Evolutionary conservation across 2,329 filamentous ascomycete species (phyloP), one percentile per base, ranked within the genome.

Genomic region (Colletotrichum chrysophilum): DNA sequence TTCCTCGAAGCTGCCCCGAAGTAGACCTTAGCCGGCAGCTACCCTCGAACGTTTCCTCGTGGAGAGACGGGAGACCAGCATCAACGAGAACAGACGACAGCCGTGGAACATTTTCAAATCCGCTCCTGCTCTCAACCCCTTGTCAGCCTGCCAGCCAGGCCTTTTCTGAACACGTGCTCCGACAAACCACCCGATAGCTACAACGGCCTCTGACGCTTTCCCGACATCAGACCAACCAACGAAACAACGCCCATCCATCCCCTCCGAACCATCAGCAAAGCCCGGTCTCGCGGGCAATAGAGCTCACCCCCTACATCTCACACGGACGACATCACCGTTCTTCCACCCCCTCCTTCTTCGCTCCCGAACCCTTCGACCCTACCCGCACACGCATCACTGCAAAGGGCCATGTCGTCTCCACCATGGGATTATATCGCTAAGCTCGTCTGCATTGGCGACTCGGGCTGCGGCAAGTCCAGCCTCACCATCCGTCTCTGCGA

Each of bases 341-440:
- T 48, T 38, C 34, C 36, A n/a, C 13, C 21, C 36, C 26, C 61
- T 74, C 52, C 34, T 61, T 30, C 8, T 32, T 36, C 16, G 69
- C 38, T 28, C 64, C 56, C 61, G 24, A 56, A 52, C 16, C 10
- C 70, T 68, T 52, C 74, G 26, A 60, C 68, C 61, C 24, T 66
- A 66, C 7, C 61, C 62, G 48, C 74, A 66, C 66, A 55, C 74
- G 65, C 65, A 69, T 38, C 73, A 75, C 66, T 76, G 69, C n/a
- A 30, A 76, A 58, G 58, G 70, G 78, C 80, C 83, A 92, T 92
- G 90, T 89, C 90, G 82, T 84, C 87, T 78, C 91, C 93, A 82
- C 94, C 95, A 85, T 98, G 96, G 96, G 96, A 98, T 88, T 98
- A 97, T 89, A 99, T 98, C 84, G 96, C 96, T 85, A 99, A 99